Base-by-base conservation (phyloP, 1,139 yeast genomes). In the Sugiyamaella novakii region DNA sequence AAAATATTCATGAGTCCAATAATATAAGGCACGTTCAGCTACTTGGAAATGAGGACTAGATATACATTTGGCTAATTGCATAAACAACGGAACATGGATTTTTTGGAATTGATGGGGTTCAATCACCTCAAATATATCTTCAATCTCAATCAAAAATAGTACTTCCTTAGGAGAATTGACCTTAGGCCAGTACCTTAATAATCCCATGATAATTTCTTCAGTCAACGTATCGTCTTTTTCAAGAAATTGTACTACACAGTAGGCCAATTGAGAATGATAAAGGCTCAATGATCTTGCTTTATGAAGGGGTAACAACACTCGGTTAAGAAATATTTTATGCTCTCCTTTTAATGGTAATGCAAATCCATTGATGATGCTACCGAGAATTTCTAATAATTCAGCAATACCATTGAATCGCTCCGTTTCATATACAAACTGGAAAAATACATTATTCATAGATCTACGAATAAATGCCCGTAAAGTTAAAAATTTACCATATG, bases 31-130 rank as follows among this genome's bases (percentile, higher is more conserved):
- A 60, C 95, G 89, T 69, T 92, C 99, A 56, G 95, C 87, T 22
- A 92, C 97, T 74, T 94, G 98, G 74, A 92, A 94, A 72, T 92
- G 98, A 21, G 96, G 89, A 2, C 96, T 87, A 22, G 96, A 80
- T 43, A 94, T 91, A 72, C 98, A 91, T 70, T 87, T 89, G 49
- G 96, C 86, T 57, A 92, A 76, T 70, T 94, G 98, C 30, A 94
- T 95, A 70, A 91, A 91, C 49, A 92, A 73, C 1, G 98, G 98
- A 5, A 91, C 87, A 69, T 91, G 95, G 55, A 92, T 87, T 71
- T 89, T 88, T 57, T 84, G 79, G 65, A 92, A 92, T 70, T 94
- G 98, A 51, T 79, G 76, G 11, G 97, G 96, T 68, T 92, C 97
- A 78, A 92, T 87, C 17, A 89, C 95, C 70, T 92, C 98, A 65